Conservation (phyloP, 257 asterid genomes). For the Salvia hispanica region DNA sequence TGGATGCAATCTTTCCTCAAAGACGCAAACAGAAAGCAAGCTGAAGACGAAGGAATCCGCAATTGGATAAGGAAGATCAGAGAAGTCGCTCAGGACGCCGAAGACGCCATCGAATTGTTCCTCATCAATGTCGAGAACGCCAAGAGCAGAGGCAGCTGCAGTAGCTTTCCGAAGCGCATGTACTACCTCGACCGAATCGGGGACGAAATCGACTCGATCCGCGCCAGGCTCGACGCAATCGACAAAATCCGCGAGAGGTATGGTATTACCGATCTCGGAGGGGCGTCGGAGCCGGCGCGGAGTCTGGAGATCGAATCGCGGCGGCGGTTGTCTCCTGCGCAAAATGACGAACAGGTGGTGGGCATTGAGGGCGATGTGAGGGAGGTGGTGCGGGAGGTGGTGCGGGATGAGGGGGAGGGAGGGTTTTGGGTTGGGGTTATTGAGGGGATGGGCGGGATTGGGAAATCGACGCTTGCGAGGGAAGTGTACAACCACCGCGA, state of each 20-base stretch:
- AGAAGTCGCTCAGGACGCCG: background rate
- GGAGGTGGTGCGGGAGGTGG: background rate
- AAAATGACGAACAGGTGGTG: conserved; percentile 16
- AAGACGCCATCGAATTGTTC: background rate
- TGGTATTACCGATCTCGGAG: background rate
- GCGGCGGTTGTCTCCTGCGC: conserved; percentile 4
- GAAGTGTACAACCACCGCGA: conserved; percentile 24
- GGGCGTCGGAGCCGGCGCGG: background rate
- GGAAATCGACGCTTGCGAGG: conserved; percentile 33
- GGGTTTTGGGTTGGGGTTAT: conserved; percentile 15
- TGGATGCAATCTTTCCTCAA: conserved; percentile 36
- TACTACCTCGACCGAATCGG: background rate
- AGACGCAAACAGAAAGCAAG: conserved; percentile 9
- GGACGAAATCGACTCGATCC: background rate
- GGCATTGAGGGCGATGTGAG: conserved; percentile 29
- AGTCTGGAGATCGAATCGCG: no score
- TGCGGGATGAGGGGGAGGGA: conserved; percentile 6
- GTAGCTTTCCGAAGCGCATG: background rate
- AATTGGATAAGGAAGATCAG: conserved; percentile 13
- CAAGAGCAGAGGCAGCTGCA: background rate
- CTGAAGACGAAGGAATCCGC: background rate
- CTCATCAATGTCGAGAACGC: background rate
- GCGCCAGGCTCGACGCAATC: background rate
- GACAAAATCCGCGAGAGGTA: background rate
- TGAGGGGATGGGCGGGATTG: conserved; percentile 28